Evolutionary conservation across 768 basidiomycete genomes (phyloP).

Genomic region (Lactarius hatsudake): DNA sequence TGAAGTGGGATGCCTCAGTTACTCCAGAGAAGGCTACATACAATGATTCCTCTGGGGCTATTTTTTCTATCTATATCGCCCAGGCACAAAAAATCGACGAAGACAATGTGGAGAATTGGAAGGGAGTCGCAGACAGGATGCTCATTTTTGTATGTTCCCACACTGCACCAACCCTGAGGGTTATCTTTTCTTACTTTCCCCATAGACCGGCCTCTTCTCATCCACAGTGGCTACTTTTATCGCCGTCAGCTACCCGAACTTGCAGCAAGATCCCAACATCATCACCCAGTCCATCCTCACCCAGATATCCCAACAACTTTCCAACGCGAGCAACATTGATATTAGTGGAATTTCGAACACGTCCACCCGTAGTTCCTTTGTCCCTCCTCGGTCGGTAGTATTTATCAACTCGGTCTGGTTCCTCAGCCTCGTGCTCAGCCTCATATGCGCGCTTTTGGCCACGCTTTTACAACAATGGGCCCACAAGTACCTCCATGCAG

Average conservation of each 20-base stretch:
- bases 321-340: not conserved
- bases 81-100: not conserved
- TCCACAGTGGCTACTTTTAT: constrained; percentile 4
- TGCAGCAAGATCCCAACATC: not conserved
- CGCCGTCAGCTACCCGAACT: not conserved
- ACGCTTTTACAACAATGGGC: constrained; percentile 20
- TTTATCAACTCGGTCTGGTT: constrained; percentile 10
- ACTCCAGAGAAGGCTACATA: not conserved
- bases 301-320: constrained; percentile 18
- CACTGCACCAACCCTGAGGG: not conserved
- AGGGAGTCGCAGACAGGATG: constrained; percentile 14
- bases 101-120: constrained; percentile 8
- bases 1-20: not conserved
- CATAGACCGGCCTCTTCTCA: constrained; percentile 15
- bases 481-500: constrained; percentile 3
- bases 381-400: not conserved
- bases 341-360: not conserved
- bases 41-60: not conserved
- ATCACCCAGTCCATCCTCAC: constrained; percentile 8
- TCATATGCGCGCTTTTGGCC: not conserved
- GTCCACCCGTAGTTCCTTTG: not conserved
- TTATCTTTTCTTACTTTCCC: not conserved
- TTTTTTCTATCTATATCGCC: not conserved
- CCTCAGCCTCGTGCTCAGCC: not conserved
- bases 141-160: constrained; percentile 9